A percentile compares a stretch with the other conserved stretches of the same genome.
Conservation (phyloP, 1,284 basidiomycete genomes). For the Rhodotorula sp. region DNA sequence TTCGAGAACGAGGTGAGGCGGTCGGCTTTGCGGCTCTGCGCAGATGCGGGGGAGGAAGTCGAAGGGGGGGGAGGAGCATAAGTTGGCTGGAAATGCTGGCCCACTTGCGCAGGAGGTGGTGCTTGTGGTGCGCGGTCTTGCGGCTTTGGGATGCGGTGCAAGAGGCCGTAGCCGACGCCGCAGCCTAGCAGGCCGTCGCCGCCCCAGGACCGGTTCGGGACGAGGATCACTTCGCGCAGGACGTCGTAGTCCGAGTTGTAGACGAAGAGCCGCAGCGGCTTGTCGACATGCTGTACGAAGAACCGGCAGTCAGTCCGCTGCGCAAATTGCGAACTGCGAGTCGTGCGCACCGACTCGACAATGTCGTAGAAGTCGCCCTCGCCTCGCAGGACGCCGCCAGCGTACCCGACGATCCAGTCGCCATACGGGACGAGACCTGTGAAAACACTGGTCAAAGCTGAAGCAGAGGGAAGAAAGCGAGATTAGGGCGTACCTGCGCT, state of each 20-base stretch:
- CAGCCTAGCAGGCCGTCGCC: conserved; percentile 90
- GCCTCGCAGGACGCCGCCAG: conserved; percentile 83
- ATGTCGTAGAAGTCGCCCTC: conserved; percentile 97
- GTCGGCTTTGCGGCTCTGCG: background rate
- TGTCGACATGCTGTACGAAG: conserved; percentile 75
- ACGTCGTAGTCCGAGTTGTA: conserved; percentile 93
- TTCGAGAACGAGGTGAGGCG: conserved; percentile 8
- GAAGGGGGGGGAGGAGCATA: background rate
- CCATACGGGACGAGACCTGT: conserved; percentile 77
- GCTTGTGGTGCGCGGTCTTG: conserved; percentile 14
- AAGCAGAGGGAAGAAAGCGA: background rate
- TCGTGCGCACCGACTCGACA: conserved; percentile 73
- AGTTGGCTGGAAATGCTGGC: background rate
- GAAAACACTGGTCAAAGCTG: too few species aligned
- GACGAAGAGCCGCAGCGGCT: conserved; percentile 87
- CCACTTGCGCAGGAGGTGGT: background rate
- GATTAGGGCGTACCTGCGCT: conserved; percentile 54
- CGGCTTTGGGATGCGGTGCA: conserved; percentile 78
- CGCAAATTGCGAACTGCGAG: background rate
- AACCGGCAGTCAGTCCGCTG: background rate
- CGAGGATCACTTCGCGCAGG: conserved; percentile 51
- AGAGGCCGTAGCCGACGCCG: conserved; percentile 76
- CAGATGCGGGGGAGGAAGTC: background rate
- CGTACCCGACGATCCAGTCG: conserved; percentile 90
- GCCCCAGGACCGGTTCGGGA: conserved; percentile 93